Conservation (phyloP, 805 yeast genomes). For the Kodamaea laetipori region DNA sequence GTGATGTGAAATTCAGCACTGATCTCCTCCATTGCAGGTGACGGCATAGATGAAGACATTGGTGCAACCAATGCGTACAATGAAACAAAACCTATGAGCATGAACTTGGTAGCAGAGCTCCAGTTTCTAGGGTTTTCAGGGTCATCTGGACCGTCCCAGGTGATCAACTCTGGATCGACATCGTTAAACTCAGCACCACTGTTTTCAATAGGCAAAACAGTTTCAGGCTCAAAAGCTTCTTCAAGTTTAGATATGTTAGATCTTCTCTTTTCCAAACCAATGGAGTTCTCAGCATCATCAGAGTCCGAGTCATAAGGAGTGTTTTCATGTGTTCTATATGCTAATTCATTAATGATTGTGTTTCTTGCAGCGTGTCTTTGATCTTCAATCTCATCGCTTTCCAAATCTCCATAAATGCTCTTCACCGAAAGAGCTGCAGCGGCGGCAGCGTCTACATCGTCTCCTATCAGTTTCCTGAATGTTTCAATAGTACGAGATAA, state of each 20-base stretch:
- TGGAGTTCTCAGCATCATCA: conserved; percentile 22
- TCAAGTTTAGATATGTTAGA: conserved; percentile 7
- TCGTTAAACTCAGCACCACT: conserved; percentile 56
- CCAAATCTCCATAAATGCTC: conserved; percentile 37
- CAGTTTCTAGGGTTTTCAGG: conserved; percentile 66
- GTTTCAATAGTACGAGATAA: conserved; percentile 18
- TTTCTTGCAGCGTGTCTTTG: conserved; percentile 35
- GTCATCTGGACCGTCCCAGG: conserved; percentile 68
- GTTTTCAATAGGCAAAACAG: conserved; percentile 36
- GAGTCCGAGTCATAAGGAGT: conserved; percentile 12
- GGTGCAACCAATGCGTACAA: conserved; percentile 61
- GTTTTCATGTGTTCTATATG: conserved; percentile 13
- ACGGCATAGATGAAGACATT: conserved; percentile 59
- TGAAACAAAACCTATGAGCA: conserved; percentile 49
- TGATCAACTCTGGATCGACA: conserved; percentile 65
- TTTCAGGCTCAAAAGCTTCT: conserved; percentile 24
- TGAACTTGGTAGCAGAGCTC: conserved; percentile 44
- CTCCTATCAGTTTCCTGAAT: conserved; percentile 14
- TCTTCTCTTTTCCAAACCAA: conserved; percentile 8
- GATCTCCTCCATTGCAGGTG: conserved; percentile 60
- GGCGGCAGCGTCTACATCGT: conserved; percentile 14
- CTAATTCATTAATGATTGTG: conserved; percentile 28
- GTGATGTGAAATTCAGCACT: conserved; percentile 46
- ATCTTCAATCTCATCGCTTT: conserved; percentile 30
- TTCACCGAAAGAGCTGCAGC: conserved; percentile 20